Evolutionary conservation across 805 yeast species (phyloP), one percentile per base, ranked within the genome.

Genomic region (Myxozyma neotropica): DNA sequence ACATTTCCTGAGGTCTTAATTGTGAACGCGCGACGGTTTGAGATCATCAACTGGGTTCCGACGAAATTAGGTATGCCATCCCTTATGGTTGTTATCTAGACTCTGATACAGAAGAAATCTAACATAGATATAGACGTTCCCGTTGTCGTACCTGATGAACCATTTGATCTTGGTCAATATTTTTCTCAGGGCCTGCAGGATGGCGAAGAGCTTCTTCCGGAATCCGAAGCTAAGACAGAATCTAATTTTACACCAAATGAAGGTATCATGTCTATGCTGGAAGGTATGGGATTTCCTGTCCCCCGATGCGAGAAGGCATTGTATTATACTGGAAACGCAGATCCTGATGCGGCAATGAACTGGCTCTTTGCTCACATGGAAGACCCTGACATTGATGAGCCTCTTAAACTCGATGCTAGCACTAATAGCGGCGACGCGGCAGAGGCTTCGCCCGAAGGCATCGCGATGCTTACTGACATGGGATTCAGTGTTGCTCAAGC

Each of bases 331-430:
- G 93, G 90, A 0, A 91, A 91, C 67, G 65, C 72, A 0, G 75
- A 73, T 45, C 67, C 74, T 0, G 97, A 93, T 64, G 79, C 79
- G 4, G 96, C 97, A 0, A 85, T 88, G 88, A 88, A 89, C 67
- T 89, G 97, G 96, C 71, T 94, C 4, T 86, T 94, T 69, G 87
- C 81, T 21, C 96, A 92, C 69, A 83, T 90, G 86, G 97, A 92
- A 24, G 97, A 89, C 71, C 71, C 85, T 1, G 87, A 83, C 68
- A 81, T 92, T 45, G 95, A 92, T 71, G 83, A 74, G 5, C 87
- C 89, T 0, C 78, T 87, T 24, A 73, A 31, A 67, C 59, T 13
- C 48, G 63, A 23, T 5, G 38, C 27, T 13, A 44, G 44, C 12
- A 21, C 21, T 13, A 33, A 26, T 4, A 6, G 24, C 10, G 21